These are phyloP conservation scores for Claviceps sp. DNA, from an alignment of 2,329 filamentous ascomycete genomes.

Conservation along the genomic window DNA sequence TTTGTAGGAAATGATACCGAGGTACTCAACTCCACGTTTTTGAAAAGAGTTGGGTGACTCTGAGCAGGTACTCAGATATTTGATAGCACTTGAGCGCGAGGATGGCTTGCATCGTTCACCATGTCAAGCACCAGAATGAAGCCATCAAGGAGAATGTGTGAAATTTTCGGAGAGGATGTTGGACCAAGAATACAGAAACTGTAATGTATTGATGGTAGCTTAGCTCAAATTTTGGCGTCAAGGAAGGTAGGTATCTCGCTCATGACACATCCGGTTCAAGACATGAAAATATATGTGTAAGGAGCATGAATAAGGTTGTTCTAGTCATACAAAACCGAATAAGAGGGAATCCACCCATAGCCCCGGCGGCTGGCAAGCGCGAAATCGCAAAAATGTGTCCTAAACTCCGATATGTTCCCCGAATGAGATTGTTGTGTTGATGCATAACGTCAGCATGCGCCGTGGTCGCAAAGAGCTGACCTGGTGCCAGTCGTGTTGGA, in stretches of 20 bases:
- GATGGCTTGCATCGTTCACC: not conserved
- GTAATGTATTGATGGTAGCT: slow-evolving; percentile 1
- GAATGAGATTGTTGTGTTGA: slow-evolving; percentile 7
- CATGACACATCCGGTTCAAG: not conserved
- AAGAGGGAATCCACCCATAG: not conserved
- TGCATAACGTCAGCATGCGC: slow-evolving; percentile 12
- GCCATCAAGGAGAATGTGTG: not conserved
- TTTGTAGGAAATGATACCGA: not conserved
- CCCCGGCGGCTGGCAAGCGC: not conserved
- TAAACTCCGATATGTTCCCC: slow-evolving; percentile 18
- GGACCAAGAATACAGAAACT: not conserved
- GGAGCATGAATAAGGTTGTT: not conserved
- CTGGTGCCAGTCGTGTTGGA: not conserved
- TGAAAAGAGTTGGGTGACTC: not conserved
- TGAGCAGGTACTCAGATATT: not conserved
- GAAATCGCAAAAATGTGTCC: slow-evolving; percentile 5
- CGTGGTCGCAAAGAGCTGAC: not conserved
- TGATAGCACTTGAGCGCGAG: not conserved
- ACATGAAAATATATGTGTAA: not conserved
- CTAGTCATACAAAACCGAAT: slow-evolving; percentile 2
- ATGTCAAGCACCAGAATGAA: not conserved
- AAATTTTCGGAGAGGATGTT: not conserved
- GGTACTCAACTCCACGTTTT: not conserved
- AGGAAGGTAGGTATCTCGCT: not conserved
- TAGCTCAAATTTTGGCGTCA: not conserved